Evolutionary conservation across 2,329 filamentous ascomycete species (phyloP), one percentile per base, ranked within the genome.

Genomic region (Macrophomina tecta): DNA sequence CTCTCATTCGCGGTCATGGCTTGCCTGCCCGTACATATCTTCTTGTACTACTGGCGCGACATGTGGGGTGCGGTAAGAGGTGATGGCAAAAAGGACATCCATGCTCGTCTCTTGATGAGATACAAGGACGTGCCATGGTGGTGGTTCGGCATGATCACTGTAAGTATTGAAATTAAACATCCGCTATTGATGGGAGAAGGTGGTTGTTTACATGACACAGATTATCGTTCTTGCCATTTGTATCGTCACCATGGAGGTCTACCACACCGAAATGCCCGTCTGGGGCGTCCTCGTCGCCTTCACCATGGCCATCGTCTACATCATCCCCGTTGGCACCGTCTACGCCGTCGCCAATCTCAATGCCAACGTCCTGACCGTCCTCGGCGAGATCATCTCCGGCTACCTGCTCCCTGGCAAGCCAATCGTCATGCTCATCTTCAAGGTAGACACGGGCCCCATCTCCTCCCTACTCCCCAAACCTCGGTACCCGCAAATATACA

Each of bases 111-210:
- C 64, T 89, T 89, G 85, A 72, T 77, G 38, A 84, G 83, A 66
- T 89, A 87, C 74, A 81, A 81, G 68, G 78, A 84, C 32, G 84
- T 83, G 0, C 87, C 87, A 0, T 74, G 83, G 49, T 88, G 84
- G 84, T 89, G 86, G 86, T 89, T 87, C 65, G 71, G 72, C 0
- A 69, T 69, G 5, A 76, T 85, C 18, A 81, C 84, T 23, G 69
- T 62, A 62, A 53, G 49, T 16, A 12, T 11, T 18, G 23, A 23
- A 23, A 23, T 23, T 23, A 3, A 23, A 23, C 3, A 23, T 23
- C 23, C 23, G 1, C 23, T 23, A 23, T 23, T 23, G 23, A 23
- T 23, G 23, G 2, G 23, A 38, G 11, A 38, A 38, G 7, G 11
- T 38, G 36, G 7, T 38, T 7, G 11, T 38, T 38, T 12, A 38